Evolutionary conservation across 139 green algal genomes (phyloP), one percentile per base, ranked within the genome.

Genomic region (Tetratostichococcus sp.): DNA sequence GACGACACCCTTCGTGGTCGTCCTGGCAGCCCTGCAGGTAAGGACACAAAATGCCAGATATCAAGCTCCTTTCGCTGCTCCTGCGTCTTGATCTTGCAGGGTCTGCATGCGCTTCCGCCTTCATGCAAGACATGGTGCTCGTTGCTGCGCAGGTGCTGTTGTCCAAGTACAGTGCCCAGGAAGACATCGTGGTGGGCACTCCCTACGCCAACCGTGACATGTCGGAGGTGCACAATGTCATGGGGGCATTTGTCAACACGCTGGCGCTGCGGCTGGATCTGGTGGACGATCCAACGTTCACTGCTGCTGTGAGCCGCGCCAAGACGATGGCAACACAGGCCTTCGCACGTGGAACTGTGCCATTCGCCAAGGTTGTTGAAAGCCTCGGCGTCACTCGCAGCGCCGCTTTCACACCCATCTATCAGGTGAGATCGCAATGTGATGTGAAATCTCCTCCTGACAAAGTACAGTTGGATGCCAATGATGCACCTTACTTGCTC

Each of bases 201-300:
- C 62, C 72, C 25, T 39, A 32, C 8, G 62, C 59, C 30, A 59
- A 30, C 26, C 72, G 72, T 2, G 34, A 68, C 23, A 3, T 66
- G 72, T 3, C 72, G 31, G 72, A 66, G 62, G 57, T 42, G 58
- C 23, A 77, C 59, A 34, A 32, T 3, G 42, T 77, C 16, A 65
- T 77, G 23, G 72, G 72, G 31, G 71, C 35, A 59, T 77, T 77
- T 31, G 34, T 77, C 59, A 77, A 77, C 72, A 65, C 26, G 25
- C 30, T 77, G 72, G 62, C 62, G 31, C 11, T 77, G n/a, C 72
- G 72, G 14, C 17, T 62, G 22, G 14, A 62, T 2, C 11, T 26
- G 14, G 14, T 26, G 17, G 14, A 26, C 14, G 19, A 23, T 17
- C 11, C 14, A 8, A 62, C 11, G 11, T 62, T 62, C 19, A 17